Percentiles rank a stretch among this genome's conserved stretches.
Conservation (phyloP, 176 grass and related monocot species). For the Eleusine indica region DNA sequence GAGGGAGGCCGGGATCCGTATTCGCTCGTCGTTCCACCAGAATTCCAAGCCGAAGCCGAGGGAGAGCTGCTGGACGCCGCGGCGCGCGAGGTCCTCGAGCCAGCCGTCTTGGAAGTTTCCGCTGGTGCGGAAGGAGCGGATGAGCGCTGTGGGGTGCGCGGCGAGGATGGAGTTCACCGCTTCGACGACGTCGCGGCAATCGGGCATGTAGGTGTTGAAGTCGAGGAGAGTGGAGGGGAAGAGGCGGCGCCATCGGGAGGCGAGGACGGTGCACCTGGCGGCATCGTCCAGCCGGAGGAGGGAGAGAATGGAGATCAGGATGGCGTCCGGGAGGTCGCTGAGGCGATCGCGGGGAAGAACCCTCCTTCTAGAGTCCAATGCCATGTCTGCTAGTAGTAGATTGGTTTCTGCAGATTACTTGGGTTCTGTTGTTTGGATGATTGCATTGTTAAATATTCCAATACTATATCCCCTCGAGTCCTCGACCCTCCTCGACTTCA, state of each 20-base stretch:
- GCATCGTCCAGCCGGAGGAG: constrained; percentile 29
- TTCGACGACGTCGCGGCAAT: not conserved
- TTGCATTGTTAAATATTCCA: too few species aligned
- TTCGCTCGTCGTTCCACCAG: too few species aligned
- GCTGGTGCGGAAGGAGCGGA: constrained; percentile 29
- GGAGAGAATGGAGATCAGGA: constrained; percentile 13
- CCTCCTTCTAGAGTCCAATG: too few species aligned
- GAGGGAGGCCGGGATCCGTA: constrained; percentile 17
- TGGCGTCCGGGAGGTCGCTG: constrained; percentile 14
- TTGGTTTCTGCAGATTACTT: not conserved
- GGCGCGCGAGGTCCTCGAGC: constrained; percentile 24
- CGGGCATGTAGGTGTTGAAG: not conserved
- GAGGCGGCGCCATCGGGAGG: constrained; percentile 32
- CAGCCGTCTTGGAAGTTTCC: not conserved
- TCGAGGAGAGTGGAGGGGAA: constrained; percentile 36
- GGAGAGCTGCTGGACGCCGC: constrained; percentile 27
- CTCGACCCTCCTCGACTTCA: too few species aligned
- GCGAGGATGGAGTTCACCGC: constrained; percentile 38
- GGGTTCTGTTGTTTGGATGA: too few species aligned
- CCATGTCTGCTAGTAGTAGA: not conserved
- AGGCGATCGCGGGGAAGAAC: not conserved
- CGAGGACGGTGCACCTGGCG: constrained; percentile 17
- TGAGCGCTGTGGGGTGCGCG: not conserved
- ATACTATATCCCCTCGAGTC: too few species aligned
- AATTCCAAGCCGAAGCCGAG: not conserved